These are phyloP conservation scores for Tylopilus subfusipes DNA, from an alignment of 768 basidiomycete genomes.

Conservation along the genomic window DNA sequence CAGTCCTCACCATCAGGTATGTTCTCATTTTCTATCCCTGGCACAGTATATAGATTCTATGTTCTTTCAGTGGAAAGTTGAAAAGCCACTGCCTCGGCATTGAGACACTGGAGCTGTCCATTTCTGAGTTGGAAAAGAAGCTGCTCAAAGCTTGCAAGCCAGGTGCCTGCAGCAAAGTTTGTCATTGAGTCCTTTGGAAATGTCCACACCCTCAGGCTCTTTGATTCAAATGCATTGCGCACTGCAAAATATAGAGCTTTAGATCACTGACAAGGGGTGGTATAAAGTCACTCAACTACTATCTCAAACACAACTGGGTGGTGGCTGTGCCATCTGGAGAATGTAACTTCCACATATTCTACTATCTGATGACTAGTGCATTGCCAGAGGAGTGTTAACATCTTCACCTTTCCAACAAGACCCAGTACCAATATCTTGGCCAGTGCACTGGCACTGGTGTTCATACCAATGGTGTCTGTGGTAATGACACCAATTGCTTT, in stretches of 20 bases:
- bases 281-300: constrained; percentile 94
- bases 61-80: constrained; percentile 71
- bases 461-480: constrained; percentile 46
- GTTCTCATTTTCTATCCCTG: constrained; percentile 19
- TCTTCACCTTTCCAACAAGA: constrained; percentile 77
- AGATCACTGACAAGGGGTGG: constrained; percentile 94
- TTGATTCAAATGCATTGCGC: constrained; percentile 93
- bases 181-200: constrained; percentile 94
- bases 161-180: constrained; percentile 92
- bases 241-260: constrained; percentile 98
- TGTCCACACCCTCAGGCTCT: constrained; percentile 87
- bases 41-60: neutral
- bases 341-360: constrained; percentile 97
- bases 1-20: constrained; percentile 85
- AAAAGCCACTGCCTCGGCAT: constrained; percentile 88
- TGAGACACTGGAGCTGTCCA: constrained; percentile 87
- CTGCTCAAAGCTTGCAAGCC: constrained; percentile 81
- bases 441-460: constrained; percentile 50
- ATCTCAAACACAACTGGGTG: constrained; percentile 89
- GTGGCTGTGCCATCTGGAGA: constrained; percentile 85
- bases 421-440: constrained; percentile 83
- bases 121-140: constrained; percentile 88
- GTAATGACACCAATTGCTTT: constrained; percentile 85
- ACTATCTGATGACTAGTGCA: constrained; percentile 92
- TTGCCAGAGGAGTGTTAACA: constrained; percentile 84